A percentile compares a stretch with the other conserved stretches of the same genome.
Evolutionary conservation across 768 basidiomycete genomes (phyloP).

Genomic region (Glaciozyma antarctica): DNA sequence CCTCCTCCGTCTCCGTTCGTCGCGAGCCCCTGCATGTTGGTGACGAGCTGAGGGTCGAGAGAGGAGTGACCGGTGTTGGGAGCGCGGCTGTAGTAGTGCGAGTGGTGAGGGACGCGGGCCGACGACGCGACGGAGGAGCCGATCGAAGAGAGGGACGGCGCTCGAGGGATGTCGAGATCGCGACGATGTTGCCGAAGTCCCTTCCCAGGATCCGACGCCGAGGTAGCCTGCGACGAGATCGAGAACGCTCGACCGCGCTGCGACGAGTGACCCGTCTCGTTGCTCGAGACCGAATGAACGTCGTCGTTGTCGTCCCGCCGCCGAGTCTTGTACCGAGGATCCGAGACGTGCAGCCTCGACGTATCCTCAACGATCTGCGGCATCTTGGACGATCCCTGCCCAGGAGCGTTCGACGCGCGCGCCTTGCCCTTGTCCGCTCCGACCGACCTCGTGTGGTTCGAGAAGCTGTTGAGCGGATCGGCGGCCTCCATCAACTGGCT

Average conservation of each 20-base stretch:
- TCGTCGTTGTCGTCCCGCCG: constrained; percentile 70
- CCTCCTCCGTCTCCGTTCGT: not conserved
- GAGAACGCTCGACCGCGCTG: constrained; percentile 28
- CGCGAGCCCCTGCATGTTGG: constrained; percentile 22
- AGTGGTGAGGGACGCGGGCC: not conserved
- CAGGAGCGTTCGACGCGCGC: constrained; percentile 14
- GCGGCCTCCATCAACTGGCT: constrained; percentile 36
- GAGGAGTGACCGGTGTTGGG: constrained; percentile 30
- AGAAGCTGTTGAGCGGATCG: constrained; percentile 33
- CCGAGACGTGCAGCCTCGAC: constrained; percentile 19
- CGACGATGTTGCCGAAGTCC: constrained; percentile 1
- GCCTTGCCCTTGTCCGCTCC: constrained; percentile 2
- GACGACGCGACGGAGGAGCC: not conserved
- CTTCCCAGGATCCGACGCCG: constrained; percentile 20
- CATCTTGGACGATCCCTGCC: constrained; percentile 27
- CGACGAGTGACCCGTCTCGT: constrained; percentile 58
- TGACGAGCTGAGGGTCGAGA: constrained; percentile 20
- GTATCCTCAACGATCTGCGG: constrained; percentile 35
- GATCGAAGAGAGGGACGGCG: constrained; percentile 9
- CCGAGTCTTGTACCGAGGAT: constrained; percentile 61
- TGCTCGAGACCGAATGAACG: constrained; percentile 83
- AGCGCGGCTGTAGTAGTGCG: constrained; percentile 13
- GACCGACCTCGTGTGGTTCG: constrained; percentile 10
- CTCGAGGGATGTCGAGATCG: not conserved
- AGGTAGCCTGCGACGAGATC: constrained; percentile 31